Evolutionary conservation across 306 rosid genomes (phyloP).

Genomic region (Dicorynia guianensis): DNA sequence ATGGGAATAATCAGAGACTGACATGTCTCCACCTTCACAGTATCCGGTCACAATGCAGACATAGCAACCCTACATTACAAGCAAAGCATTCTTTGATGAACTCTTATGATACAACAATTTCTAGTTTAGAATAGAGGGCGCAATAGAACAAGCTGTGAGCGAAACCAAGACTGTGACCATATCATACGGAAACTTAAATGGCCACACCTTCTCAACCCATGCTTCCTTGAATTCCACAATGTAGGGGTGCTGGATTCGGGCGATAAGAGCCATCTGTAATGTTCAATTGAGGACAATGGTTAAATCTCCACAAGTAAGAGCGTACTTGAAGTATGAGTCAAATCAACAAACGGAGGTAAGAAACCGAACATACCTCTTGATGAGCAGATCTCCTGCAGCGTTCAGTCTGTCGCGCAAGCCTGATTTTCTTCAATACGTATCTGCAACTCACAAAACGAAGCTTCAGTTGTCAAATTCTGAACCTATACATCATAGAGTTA

Average conservation of each 20-base stretch:
- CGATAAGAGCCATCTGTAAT: conserved; percentile 95
- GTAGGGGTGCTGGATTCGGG: conserved; percentile 92
- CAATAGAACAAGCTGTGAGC: conserved; percentile 26
- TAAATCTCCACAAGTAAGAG: conserved; percentile 32
- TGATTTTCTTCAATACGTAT: conserved; percentile 98
- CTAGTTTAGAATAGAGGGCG: conserved; percentile 26
- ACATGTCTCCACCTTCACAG: conserved; percentile 99
- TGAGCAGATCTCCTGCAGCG: conserved; percentile 98
- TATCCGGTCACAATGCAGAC: conserved; percentile 99
- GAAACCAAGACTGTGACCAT: conserved; percentile 22
- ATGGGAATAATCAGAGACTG: conserved; percentile 51
- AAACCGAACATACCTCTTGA: conserved; percentile 76
- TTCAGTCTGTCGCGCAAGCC: conserved; percentile 98
- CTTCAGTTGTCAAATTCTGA: conserved; percentile 29
- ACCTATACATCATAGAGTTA: conserved; percentile 23
- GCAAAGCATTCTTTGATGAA: conserved; percentile 25
- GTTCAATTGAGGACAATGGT: conserved; percentile 21
- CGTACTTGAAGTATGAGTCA: conserved; percentile 17
- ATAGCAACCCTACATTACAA: conserved; percentile 90
- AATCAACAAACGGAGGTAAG: conserved; percentile 34
- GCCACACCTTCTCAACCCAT: conserved; percentile 96
- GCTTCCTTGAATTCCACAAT: conserved; percentile 97
- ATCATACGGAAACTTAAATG: conserved; percentile 15
- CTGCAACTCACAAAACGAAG: conserved; percentile 56
- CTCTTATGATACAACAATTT: conserved; percentile 13